Evolutionary conservation across 768 basidiomycete genomes (phyloP).

Genomic region (Clavulina sp.): DNA sequence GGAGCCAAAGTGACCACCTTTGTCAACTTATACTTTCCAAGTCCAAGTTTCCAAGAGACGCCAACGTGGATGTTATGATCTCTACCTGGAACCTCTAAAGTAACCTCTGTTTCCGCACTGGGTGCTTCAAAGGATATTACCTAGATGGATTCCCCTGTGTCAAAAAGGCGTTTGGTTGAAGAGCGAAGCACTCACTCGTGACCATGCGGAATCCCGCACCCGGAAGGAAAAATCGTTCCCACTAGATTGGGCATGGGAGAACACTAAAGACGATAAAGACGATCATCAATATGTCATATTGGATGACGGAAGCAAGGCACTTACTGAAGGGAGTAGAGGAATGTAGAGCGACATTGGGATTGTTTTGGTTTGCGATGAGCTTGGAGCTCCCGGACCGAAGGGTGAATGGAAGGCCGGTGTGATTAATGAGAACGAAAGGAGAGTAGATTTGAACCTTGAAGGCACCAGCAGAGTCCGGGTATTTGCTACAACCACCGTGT

Average conservation of each 20-base stretch:
- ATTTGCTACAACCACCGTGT: constrained; percentile 30
- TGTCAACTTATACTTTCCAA: constrained; percentile 92
- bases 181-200: constrained; percentile 36
- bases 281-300: not conserved
- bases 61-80: constrained; percentile 64
- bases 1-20: constrained; percentile 88
- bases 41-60: constrained; percentile 79
- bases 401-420: constrained; percentile 70
- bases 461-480: constrained; percentile 81
- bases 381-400: constrained; percentile 49
- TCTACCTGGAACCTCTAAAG: constrained; percentile 42
- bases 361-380: constrained; percentile 72
- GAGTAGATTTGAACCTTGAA: constrained; percentile 92
- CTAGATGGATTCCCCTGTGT: constrained; percentile 21
- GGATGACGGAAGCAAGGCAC: constrained; percentile 17
- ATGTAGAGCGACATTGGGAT: constrained; percentile 29
- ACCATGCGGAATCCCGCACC: constrained; percentile 74
- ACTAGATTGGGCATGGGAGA: constrained; percentile 65
- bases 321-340: constrained; percentile 58
- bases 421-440: constrained; percentile 83
- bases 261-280: constrained; percentile 31
- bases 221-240: constrained; percentile 74
- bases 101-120: constrained; percentile 70
- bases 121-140: constrained; percentile 84
- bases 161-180: not conserved